Conservation (phyloP, 2,329 filamentous ascomycete species). For the Aaosphaeria pasadenensis region DNA sequence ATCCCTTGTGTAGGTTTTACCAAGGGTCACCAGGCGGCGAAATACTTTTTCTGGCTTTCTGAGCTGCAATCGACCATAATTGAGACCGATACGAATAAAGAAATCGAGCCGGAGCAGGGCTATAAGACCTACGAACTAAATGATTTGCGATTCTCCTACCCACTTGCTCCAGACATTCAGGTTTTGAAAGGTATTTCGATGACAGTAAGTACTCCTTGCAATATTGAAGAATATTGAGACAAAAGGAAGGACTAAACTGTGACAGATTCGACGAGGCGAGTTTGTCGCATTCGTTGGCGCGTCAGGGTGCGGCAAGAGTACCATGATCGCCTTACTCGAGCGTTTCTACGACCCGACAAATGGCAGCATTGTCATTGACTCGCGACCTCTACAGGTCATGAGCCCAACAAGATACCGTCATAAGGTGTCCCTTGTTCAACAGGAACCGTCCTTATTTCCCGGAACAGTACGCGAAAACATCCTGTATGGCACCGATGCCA, state of each 20-base stretch:
- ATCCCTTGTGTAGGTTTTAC: slow-evolving; percentile 53
- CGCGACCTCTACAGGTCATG: slow-evolving; percentile 68
- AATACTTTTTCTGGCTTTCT: slow-evolving; percentile 44
- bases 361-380: slow-evolving; percentile 75
- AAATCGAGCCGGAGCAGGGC: not conserved
- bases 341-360: slow-evolving; percentile 88
- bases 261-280: slow-evolving; percentile 60
- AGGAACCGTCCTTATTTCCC: slow-evolving; percentile 92
- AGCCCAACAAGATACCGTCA: slow-evolving; percentile 80
- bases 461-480: slow-evolving; percentile 91
- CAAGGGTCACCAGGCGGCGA: slow-evolving; percentile 85
- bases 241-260: not conserved
- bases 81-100: not conserved
- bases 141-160: not conserved
- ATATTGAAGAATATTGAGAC: not conserved
- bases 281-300: slow-evolving; percentile 88
- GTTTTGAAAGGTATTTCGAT: not conserved
- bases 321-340: slow-evolving; percentile 85
- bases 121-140: not conserved
- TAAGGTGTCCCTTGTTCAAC: slow-evolving; percentile 82
- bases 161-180: not conserved
- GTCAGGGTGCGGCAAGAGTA: slow-evolving; percentile 90
- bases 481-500: slow-evolving; percentile 56
- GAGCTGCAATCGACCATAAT: not conserved
- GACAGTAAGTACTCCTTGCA: not conserved